Percentiles rank a stretch among this genome's conserved stretches.
These are phyloP conservation scores for Carex pumila DNA, from an alignment of 176 grass and related monocot genomes.

Conservation along the genomic window DNA sequence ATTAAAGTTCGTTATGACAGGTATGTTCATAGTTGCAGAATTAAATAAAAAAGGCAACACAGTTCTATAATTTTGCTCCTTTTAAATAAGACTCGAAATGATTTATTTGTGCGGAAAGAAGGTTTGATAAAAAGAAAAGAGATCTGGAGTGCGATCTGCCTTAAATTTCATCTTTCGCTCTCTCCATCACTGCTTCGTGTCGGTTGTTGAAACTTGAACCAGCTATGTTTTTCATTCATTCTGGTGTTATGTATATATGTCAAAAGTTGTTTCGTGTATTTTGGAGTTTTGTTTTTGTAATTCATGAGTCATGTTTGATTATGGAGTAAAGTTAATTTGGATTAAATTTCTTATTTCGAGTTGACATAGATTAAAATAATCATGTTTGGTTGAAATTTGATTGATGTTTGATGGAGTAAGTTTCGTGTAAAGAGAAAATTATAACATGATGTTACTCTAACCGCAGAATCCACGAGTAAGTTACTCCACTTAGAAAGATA, in stretches of 20 bases:
- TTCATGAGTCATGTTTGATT: too few species aligned
- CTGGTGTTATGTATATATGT: background rate
- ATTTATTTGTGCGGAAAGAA: background rate
- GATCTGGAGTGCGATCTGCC: background rate
- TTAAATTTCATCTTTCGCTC: background rate
- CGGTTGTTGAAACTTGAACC: slow-evolving; percentile 8
- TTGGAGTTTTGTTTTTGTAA: too few species aligned
- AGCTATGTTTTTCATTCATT: background rate
- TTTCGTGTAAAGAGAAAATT: too few species aligned
- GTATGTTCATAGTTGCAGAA: background rate
- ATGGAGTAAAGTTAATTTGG: too few species aligned
- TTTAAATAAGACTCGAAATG: background rate
- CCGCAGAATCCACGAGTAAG: too few species aligned
- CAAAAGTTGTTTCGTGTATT: too few species aligned
- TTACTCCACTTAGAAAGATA: too few species aligned
- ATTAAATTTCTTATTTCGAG: too few species aligned
- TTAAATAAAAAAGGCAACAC: background rate
- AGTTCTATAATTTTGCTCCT: background rate
- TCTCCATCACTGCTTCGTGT: slow-evolving; percentile 6
- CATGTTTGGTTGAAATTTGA: too few species aligned
- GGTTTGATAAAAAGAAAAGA: background rate
- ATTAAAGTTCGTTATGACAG: background rate
- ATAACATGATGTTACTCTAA: too few species aligned
- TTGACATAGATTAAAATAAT: too few species aligned
- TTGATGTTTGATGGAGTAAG: too few species aligned